Evolutionary conservation across 1,284 basidiomycete species (phyloP), one percentile per base, ranked within the genome.

Genomic region (Crucibulum cyathiforme): DNA sequence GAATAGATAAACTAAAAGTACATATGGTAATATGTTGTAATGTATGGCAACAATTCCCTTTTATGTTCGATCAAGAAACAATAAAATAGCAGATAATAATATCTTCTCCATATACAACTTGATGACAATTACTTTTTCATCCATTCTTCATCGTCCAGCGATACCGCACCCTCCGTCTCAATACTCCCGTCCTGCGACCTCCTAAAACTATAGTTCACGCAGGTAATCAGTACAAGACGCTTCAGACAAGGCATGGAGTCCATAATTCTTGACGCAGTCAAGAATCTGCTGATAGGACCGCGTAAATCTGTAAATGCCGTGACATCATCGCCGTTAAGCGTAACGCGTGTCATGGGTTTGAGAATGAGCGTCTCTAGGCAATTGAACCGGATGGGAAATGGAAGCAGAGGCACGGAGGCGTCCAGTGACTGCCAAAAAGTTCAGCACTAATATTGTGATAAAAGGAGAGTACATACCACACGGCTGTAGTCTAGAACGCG

Each of bases 301-400:
- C 57, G 54, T 15, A 67, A 48, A 41, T 65, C 62, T 7, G 38
- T 15, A 38, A 56, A 64, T 6, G 54, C 39, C 43, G 58, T 59
- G 37, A 56, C 51, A 10, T 53, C 51, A 7, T 49, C 58, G 3
- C 43, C 43, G 8, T 58, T 53, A 7, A 60, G 58, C 39, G 45
- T 55, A 37, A 56, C 45, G 35, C 58, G 45, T 10, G 53, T 60
- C 15, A 64, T 55, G 7, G 66, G 63, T 31, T 53, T 60, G 15
- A 69, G 36, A 8, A 69, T 61, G 13, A 69, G 53, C n/a, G 63
- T 66, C 47, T 67, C 62, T 15, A 69, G 53, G n/a, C 58, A 54
- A 8, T 58, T 53, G 50, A 67, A 58, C 8, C 54, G 56, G 36
- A 65, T 58, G 7, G 61, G 52, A 52, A 67, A 63, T 8, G 61